Conservation (phyloP, 2,329 filamentous ascomycete genomes). For the Juglanconis oblonga region DNA sequence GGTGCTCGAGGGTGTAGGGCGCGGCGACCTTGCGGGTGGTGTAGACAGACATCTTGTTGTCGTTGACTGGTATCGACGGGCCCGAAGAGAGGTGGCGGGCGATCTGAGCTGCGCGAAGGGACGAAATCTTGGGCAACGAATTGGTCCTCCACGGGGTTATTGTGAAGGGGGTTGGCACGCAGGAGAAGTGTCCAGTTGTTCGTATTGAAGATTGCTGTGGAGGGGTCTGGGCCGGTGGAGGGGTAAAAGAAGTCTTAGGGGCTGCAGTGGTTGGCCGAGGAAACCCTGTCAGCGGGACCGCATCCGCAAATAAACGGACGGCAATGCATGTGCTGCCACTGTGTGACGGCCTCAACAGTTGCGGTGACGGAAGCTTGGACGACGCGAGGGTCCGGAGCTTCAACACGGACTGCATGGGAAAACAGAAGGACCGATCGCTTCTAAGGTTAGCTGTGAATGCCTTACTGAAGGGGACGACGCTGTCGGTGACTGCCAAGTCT, state of each 20-base stretch:
- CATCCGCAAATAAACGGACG: background rate
- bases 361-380: background rate
- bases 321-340: too few relatives aligned
- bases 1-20: constrained; percentile 73
- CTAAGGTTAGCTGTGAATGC: background rate
- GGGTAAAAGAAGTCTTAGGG: constrained; percentile 7
- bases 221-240: constrained; percentile 14
- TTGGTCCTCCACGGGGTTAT: constrained; percentile 20
- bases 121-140: constrained; percentile 41
- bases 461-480: background rate
- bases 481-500: background rate
- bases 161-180: constrained; percentile 10
- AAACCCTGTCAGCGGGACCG: constrained; percentile 9
- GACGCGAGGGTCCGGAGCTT: background rate
- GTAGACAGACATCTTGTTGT: constrained; percentile 62
- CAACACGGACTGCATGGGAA: background rate
- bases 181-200: constrained; percentile 9
- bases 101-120: constrained; percentile 50
- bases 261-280: background rate
- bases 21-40: constrained; percentile 81
- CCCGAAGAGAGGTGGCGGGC: constrained; percentile 50
- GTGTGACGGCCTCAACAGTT: background rate
- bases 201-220: constrained; percentile 5
- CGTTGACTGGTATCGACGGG: constrained; percentile 19
- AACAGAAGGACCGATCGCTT: background rate